phyloP scores from a whole-genome alignment of 345 rosid genomes.

The Arabidopsis suecica region DNA sequence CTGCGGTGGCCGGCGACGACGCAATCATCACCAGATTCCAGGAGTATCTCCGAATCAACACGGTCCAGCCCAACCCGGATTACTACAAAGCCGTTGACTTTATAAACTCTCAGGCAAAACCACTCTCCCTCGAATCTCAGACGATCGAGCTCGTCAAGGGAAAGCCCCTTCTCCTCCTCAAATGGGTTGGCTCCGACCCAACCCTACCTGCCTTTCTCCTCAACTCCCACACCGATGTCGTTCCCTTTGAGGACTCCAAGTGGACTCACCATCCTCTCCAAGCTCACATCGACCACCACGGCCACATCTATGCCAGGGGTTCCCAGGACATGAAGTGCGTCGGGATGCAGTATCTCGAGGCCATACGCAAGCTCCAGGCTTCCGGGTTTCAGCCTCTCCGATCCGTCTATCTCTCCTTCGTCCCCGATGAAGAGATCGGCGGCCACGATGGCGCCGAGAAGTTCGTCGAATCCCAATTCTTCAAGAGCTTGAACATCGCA shows the following conservation, averaged over 20 bases:
- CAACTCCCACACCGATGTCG: conserved; percentile 96
- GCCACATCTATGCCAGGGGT: conserved; percentile 83
- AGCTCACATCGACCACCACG: conserved; percentile 76
- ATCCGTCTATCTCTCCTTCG: conserved; percentile 74
- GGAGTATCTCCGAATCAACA: conserved; percentile 83
- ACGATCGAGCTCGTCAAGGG: conserved; percentile 63
- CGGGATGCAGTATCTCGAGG: conserved; percentile 93
- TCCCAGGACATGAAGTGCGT: conserved; percentile 99
- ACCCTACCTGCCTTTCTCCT: conserved; percentile 77
- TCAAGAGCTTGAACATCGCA: conserved; percentile 72
- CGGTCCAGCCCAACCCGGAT: conserved; percentile 81
- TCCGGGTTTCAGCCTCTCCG: conserved; percentile 71
- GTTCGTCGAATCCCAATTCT: conserved; percentile 64
- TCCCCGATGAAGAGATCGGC: conserved; percentile 96
- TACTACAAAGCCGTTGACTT: conserved; percentile 66
- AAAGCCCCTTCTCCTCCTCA: conserved; percentile 77
- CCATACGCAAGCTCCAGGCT: conserved; percentile 67
- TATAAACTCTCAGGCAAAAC: conserved; percentile 65
- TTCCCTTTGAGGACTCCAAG: conserved; percentile 76
- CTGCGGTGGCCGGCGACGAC: conserved; percentile 16
- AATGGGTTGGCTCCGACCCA: conserved; percentile 75
- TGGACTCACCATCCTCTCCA: conserved; percentile 79
- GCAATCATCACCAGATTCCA: conserved; percentile 73
- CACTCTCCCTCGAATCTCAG: conserved; percentile 68
- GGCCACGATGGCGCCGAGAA: conserved; percentile 87